Base-by-base conservation (phyloP, 805 yeast species). In the Ogataea thermomethanolica region DNA sequence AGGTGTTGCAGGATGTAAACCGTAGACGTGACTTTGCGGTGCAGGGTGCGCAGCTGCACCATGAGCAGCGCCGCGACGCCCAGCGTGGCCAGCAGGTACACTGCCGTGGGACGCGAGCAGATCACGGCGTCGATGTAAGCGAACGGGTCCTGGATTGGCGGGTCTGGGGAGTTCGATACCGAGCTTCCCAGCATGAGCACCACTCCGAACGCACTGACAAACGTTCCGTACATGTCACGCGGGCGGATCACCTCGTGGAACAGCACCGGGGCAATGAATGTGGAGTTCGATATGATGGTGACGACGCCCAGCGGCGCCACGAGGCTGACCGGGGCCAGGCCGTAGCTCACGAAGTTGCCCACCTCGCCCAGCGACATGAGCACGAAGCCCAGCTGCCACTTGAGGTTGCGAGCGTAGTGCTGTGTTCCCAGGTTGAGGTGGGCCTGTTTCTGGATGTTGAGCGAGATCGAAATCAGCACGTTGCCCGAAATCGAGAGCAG, bases 221-320 rank as follows among this genome's bases (percentile, higher is more conserved):
- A 43, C 0, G 74, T 66, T 0, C 78, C 79, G 2, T 52, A 11
- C 1, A 69, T 30, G 24, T 69, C 71, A 27, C 62, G 50, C 8
- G 32, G 20, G 9, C 62, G 46, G 10, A 70, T 55, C 4, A 52
- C 53, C 44, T 69, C 74, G 37, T 68, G 62, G 48, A 72, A 73
- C 15, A 71, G 45, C 1, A 73, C 55, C 0, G 78, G 78, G 0
- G 78, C 78, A 15, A 74, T 61, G 26, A 57, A 47, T 1, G 72
- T 60, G 38, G 72, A 63, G 45, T 74, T 73, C 3, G 76, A 64
- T 1, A 74, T 59, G 14, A 70, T 61, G 1, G 78, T 71, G 26
- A 71, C 69, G 1, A 73, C 76, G 4, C 78, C 78, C 24, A 73
- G 44, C 0, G 78, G 76, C 4, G 74, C 67, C 12, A 73, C 75